A percentile compares a stretch with the other conserved stretches of the same genome.
Evolutionary conservation across 179 eudicot species (phyloP).

Genomic region (Spergularia azorica): DNA sequence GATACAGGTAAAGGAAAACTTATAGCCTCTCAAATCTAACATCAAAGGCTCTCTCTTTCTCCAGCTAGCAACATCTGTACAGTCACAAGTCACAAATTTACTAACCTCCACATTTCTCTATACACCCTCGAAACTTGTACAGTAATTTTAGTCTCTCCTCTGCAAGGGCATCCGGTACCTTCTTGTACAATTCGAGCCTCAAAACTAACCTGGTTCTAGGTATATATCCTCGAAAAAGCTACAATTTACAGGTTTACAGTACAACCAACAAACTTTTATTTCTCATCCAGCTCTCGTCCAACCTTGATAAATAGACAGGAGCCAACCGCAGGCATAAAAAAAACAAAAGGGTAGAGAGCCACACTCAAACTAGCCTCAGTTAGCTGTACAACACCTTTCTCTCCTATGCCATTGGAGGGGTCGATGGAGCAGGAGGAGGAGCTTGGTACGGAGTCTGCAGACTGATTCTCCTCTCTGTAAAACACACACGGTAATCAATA

Average conservation of each 20-base stretch:
- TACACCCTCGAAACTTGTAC: slow-evolving; percentile 47
- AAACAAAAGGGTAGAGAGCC: slow-evolving; percentile 37
- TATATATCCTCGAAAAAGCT: slow-evolving; percentile 47
- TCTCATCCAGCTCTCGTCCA: slow-evolving; percentile 44
- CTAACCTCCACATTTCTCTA: slow-evolving; percentile 38
- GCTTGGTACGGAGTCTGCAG: slow-evolving; percentile 53
- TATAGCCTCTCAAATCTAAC: slow-evolving; percentile 46
- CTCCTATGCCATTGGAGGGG: slow-evolving; percentile 37
- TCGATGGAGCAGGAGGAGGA: background rate
- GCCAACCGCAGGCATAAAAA: slow-evolving; percentile 29
- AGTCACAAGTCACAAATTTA: slow-evolving; percentile 43
- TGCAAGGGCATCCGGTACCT: slow-evolving; percentile 39
- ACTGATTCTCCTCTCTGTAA: slow-evolving; percentile 78
- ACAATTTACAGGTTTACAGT: slow-evolving; percentile 49
- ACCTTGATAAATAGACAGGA: slow-evolving; percentile 40
- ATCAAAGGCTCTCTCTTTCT: slow-evolving; percentile 36
- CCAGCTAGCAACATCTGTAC: slow-evolving; percentile 54
- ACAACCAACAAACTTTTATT: slow-evolving; percentile 56
- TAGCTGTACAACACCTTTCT: slow-evolving; percentile 66
- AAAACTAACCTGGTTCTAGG: slow-evolving; percentile 57
- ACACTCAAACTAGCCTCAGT: slow-evolving; percentile 53
- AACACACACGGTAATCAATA: background rate
- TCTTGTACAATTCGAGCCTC: slow-evolving; percentile 59
- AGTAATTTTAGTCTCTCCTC: slow-evolving; percentile 36
- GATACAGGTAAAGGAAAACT: slow-evolving; percentile 29